Evolutionary conservation across 2,329 filamentous ascomycete species (phyloP), one percentile per base, ranked within the genome.

Genomic region (Cladobotryum mycophilum): DNA sequence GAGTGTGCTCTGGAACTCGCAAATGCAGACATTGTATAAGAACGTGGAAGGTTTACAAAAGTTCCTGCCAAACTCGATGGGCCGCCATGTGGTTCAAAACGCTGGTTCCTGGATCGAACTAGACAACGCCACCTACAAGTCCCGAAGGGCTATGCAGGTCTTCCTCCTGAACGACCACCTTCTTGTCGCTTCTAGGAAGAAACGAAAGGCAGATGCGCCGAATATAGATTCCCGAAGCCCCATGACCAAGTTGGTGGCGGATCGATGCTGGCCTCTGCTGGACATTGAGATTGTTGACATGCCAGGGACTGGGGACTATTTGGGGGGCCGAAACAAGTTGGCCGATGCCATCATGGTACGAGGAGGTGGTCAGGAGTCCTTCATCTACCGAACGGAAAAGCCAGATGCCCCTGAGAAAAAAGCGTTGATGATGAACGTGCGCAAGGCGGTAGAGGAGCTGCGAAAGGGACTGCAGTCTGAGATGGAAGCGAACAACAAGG

Each of bases 21-120:
- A 85, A 66, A 82, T 86, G 78, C 66, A 74, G 68, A 85, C 89
- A 20, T 73, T 99, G 42, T 99, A 93, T 82, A 97, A 96, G 72
- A 88, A 87, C 41, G 89, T 99, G n/a, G 93, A 97, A 67, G 92
- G 92, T 1, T 96, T 91, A 9, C 93, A 99, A 63, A 97, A 97
- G 67, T 99, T 95, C 63, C 74, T 99, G 11, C 93, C 93, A 13
- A 93, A 91, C 49, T 80, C 90, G 17, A 83, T 88, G 17, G 92
- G 91, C n/a, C 85, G 93, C 37, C 95, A 96, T 65, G 90, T 99
- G 42, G 82, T 97, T 2, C 85, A 95, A 66, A 92, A 97, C 67
- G 95, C 90, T 4, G 87, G 89, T 1, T 81, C 86, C 44, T 99
- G 93, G 93, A 88, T 97, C 53, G 92, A 99, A 71, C 76, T 99